These are phyloP conservation scores for Fusarium globosum DNA, from an alignment of 2,329 filamentous ascomycete species.

Conservation along the genomic window DNA sequence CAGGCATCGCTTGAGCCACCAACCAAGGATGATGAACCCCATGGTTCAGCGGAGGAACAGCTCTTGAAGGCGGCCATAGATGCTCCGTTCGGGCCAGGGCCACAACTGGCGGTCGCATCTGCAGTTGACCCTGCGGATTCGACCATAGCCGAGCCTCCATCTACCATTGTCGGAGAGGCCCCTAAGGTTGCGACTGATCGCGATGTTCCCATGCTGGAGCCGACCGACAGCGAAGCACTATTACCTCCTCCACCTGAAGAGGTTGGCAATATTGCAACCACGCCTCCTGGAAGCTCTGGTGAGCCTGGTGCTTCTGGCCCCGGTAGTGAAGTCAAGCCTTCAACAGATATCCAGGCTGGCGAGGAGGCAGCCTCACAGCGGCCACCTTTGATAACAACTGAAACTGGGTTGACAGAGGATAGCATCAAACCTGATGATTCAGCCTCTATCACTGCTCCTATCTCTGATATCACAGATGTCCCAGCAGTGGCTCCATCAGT, in stretches of 20 bases:
- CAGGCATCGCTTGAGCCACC: slow-evolving; percentile 1
- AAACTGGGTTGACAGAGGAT: slow-evolving; percentile 53
- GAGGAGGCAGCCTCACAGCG: slow-evolving; percentile 33
- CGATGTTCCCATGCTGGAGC: slow-evolving; percentile 42
- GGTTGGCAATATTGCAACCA: slow-evolving; percentile 54
- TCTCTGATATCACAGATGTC: slow-evolving; percentile 46
- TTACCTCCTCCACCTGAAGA: slow-evolving; percentile 54
- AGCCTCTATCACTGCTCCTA: slow-evolving; percentile 47
- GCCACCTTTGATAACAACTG: slow-evolving; percentile 42
- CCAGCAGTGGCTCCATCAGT: slow-evolving; percentile 43
- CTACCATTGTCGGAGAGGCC: slow-evolving; percentile 47
- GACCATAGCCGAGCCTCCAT: slow-evolving; percentile 47
- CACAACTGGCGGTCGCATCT: slow-evolving; percentile 2
- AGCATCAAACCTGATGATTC: slow-evolving; percentile 54
- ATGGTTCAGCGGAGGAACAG: slow-evolving; percentile 13
- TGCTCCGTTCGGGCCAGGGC: slow-evolving; percentile 18
- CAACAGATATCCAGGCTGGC: slow-evolving; percentile 41
- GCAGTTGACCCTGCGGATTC: slow-evolving; percentile 29
- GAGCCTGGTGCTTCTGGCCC: slow-evolving; percentile 38
- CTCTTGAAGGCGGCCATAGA: slow-evolving; percentile 23
- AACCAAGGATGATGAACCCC: slow-evolving; percentile 10
- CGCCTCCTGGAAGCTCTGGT: slow-evolving; percentile 46
- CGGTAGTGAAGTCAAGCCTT: slow-evolving; percentile 43
- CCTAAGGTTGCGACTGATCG: slow-evolving; percentile 43
- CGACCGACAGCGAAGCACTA: slow-evolving; percentile 39